Evolutionary conservation across 176 grass and related monocot genomes (phyloP), one percentile per base, ranked within the genome.

Genomic region (Pharus latifolius): DNA sequence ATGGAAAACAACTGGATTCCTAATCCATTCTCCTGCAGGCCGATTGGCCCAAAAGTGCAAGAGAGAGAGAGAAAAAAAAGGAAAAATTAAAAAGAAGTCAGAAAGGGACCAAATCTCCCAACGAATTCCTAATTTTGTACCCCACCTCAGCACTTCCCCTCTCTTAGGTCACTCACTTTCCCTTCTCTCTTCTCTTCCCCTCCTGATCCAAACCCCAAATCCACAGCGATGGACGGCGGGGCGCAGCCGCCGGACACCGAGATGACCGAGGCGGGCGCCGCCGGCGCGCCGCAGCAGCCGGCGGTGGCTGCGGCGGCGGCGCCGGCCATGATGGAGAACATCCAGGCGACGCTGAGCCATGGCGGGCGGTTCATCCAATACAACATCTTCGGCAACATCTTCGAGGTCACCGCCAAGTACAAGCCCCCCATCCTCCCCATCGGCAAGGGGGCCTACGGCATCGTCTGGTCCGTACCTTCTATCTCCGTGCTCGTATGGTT

Each of bases 341-440:
- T 92, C 79, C 94, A 92, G 70, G 86, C 76, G 6, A 90, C 83
- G 74, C 78, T 92, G n/a, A 97, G 83, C 83, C 86, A 97, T 60
- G 89, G 81, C 56, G 94, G 94, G 20, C 52, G 80, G 29, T 97
- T 97, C 83, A 90, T 92, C 72, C 94, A 97, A 80, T 97, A 97
- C 86, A 92, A 97, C 74, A 92, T 97, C 43, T 97, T 97, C 79
- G 94, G 89, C 65, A 97, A 97, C 78, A 69, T 97, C 47, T 97
- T 97, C 58, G 89, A 90, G 83, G 89, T 97, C 66, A 90, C 94
- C 60, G 73, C 46, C 54, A 97, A 92, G 74, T 97, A 92, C 81
- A 91, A 87, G 63, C 86, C 94, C 58, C 88, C 94, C 28, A 85
- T 97, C 79, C 88, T 92, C 80, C 94, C 94, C 74, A 97, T 97